phyloP scores from a whole-genome alignment of 2,329 filamentous ascomycete species.

The Exophiala aquamarina region DNA sequence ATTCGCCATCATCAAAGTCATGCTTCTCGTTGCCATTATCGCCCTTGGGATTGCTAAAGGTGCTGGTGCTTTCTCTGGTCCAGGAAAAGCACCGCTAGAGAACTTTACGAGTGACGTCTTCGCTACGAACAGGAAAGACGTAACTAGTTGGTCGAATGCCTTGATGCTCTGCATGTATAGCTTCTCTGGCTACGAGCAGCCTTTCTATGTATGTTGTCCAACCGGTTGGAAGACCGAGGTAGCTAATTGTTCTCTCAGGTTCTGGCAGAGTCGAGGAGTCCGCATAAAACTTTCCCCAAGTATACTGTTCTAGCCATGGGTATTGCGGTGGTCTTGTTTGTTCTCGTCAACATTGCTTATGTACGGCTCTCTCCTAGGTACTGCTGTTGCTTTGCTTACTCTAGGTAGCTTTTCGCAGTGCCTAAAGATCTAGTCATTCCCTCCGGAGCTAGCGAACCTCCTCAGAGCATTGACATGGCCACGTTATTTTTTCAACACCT shows the following conservation, averaged over 20 bases:
- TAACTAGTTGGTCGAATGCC: conserved; percentile 34
- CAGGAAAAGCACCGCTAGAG: conserved; percentile 26
- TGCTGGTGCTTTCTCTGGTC: conserved; percentile 24
- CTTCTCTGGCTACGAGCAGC: conserved; percentile 46
- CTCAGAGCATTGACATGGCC: conserved; percentile 18
- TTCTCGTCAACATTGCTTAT: conserved; percentile 44
- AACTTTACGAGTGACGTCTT: conserved; percentile 32
- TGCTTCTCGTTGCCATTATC: conserved; percentile 49
- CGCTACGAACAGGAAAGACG: conserved; percentile 20
- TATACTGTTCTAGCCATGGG: conserved; percentile 37
- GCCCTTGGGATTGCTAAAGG: conserved; percentile 36
- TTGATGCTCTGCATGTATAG: conserved; percentile 30
- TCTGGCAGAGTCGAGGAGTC: conserved; percentile 42
- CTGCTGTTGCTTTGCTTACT: conserved; percentile 2
- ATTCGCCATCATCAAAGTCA: conserved; percentile 52
- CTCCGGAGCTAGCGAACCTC: not conserved
- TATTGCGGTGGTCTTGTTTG: conserved; percentile 37
- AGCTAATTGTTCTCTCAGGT: conserved; percentile 22
- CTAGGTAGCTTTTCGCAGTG: conserved; percentile 17
- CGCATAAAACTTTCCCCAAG: conserved; percentile 38
- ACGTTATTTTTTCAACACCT: conserved; percentile 35
- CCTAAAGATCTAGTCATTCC: conserved; percentile 5
- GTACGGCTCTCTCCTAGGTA: conserved; percentile 35
- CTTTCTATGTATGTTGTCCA: conserved; percentile 39
- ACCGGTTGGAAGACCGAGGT: not conserved